These are phyloP conservation scores for Fagopyrum homotropicum DNA, from an alignment of 148 eudicot species.

Conservation along the genomic window DNA sequence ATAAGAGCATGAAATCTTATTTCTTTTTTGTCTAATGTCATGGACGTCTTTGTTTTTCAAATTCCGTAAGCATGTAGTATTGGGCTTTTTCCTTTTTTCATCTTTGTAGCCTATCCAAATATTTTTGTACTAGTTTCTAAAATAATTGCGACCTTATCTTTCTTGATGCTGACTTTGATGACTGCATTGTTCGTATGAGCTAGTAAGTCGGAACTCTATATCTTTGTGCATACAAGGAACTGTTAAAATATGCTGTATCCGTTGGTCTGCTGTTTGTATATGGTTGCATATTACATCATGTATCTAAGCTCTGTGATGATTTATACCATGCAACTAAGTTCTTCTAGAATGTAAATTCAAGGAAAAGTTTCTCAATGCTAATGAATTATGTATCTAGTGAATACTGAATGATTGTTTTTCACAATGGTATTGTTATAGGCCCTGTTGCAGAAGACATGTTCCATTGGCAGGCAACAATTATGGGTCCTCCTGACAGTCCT, in stretches of 20 bases:
- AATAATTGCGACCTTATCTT: not conserved
- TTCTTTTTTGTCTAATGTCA: not conserved
- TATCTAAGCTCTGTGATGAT: not conserved
- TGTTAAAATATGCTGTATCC: not conserved
- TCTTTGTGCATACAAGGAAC: not conserved
- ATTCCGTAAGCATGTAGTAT: not conserved
- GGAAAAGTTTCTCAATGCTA: not conserved
- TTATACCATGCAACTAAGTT: not conserved
- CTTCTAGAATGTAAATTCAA: not conserved
- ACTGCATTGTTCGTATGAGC: not conserved
- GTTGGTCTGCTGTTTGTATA: not conserved
- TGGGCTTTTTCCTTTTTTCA: not conserved
- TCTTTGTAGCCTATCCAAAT: not conserved
- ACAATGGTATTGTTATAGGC: constrained; percentile 24
- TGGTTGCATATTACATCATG: not conserved
- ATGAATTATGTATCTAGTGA: not conserved
- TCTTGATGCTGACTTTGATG: not conserved
- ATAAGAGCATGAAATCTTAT: not conserved
- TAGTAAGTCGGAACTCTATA: not conserved
- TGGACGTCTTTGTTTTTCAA: too few species aligned
- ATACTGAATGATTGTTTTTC: not conserved
- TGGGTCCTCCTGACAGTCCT: constrained; percentile 70
- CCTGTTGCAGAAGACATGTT: constrained; percentile 59
- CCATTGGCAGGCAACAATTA: constrained; percentile 64
- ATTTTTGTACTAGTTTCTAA: not conserved